Conservation (phyloP, 768 basidiomycete species). For the Naganishia friedmannii region DNA sequence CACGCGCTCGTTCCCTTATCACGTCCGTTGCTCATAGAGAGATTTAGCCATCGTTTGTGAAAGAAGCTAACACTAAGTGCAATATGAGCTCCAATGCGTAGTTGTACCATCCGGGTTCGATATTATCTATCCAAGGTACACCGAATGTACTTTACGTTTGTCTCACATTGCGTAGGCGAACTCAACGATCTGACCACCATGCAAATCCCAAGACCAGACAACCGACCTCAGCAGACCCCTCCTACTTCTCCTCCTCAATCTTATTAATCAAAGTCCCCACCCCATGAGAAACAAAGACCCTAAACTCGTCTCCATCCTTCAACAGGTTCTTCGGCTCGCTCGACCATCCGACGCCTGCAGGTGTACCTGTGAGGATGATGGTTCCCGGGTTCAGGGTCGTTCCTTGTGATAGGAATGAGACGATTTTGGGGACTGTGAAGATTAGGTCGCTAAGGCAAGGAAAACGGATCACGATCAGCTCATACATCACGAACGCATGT, state of each 20-base stretch:
- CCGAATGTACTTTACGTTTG: too few relatives aligned
- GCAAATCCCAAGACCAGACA: too few relatives aligned
- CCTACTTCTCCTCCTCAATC: slow-evolving; percentile 65
- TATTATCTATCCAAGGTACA: too few relatives aligned
- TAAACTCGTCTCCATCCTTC: slow-evolving; percentile 43
- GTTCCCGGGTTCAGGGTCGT: slow-evolving; percentile 52
- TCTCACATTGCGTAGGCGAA: too few relatives aligned
- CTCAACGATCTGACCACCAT: too few relatives aligned
- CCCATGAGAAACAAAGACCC: slow-evolving; percentile 66
- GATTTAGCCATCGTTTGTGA: too few relatives aligned
- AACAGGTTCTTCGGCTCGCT: slow-evolving; percentile 35
- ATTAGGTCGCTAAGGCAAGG: slow-evolving; percentile 65
- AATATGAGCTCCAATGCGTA: too few relatives aligned
- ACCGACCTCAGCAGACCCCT: not conserved
- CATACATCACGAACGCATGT: not conserved
- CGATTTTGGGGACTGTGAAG: slow-evolving; percentile 71
- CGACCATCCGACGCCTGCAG: slow-evolving; percentile 40
- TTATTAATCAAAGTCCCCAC: slow-evolving; percentile 77
- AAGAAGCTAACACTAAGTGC: too few relatives aligned
- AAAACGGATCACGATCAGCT: not conserved
- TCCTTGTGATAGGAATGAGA: slow-evolving; percentile 52
- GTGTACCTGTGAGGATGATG: slow-evolving; percentile 52
- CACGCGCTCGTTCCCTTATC: too few relatives aligned
- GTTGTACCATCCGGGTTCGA: too few relatives aligned
- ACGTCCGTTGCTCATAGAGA: too few relatives aligned